Evolutionary conservation across 2,329 filamentous ascomycete species (phyloP), one percentile per base, ranked within the genome.

Genomic region (Pseudogymnoascus destructans): DNA sequence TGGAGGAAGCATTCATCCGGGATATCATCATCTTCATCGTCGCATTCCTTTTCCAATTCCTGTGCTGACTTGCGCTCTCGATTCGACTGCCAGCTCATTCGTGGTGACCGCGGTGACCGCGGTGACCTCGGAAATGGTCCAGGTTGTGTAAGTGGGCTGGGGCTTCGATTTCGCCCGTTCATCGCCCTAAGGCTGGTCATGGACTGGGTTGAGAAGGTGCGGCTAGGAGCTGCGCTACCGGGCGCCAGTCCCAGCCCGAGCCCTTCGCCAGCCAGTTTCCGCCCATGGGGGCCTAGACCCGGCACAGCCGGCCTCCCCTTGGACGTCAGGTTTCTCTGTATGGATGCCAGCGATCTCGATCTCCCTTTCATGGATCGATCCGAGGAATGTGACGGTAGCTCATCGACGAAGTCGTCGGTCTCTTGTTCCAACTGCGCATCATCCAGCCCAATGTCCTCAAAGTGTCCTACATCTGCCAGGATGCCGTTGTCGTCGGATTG

Each of bases 391-490:
- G 46, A 52, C 10, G 46, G 46, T 30, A 52, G 25, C 25, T 52
- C 46, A 15, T 52, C 59, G 1, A 59, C 61, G 55, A 68, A 69
- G 15, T 67, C 63, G 9, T 63, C 64, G 58, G 66, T 66, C 35
- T 68, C 65, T 1, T 60, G 57, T 57, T 68, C 66, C 5, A 61
- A 60, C 23, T 66, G 61, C 11, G 57, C 75, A 66, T 90, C 84
- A 61, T 90, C 86, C 27, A 97, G 81, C 10, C 87, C 89, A 69
- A 96, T 95, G 63, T 96, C 92, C 70, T 97, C 92, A 66, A 96
- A 96, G 70, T 96, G 84, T 63, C 82, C 84, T 59, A 86, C 80
- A 68, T 95, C 88, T 57, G 82, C 78, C 49, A 87, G 74, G 56
- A 83, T 78, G 64, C 78, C 81, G 67, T 85, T 82, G 65, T 88